Conservation (phyloP, 106 monocot species). For the Apostasia ramifera region DNA sequence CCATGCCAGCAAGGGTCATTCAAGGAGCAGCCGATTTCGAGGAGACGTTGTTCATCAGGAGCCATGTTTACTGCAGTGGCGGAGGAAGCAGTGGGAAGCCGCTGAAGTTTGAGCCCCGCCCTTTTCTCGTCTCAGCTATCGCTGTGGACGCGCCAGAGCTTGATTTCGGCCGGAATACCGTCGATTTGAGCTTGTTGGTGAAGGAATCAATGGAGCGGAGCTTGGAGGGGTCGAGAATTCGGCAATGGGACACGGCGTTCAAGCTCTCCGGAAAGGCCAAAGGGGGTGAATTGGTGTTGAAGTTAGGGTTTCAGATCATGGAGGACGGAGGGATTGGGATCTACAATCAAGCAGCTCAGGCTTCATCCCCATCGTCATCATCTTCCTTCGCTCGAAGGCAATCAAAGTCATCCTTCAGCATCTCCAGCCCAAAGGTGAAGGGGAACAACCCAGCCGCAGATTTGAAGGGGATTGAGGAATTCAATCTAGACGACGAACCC, state of each 20-base stretch:
- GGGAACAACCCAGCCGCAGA: conserved; percentile 12
- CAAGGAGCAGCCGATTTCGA: conserved; percentile 81
- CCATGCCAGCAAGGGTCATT: conserved; percentile 78
- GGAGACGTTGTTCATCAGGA: conserved; percentile 76
- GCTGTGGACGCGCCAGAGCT: conserved; percentile 87
- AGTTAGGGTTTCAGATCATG: conserved; percentile 91
- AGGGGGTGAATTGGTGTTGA: conserved; percentile 70
- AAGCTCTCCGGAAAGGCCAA: conserved; percentile 74
- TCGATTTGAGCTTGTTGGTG: conserved; percentile 72
- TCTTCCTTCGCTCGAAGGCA: conserved; percentile 45
- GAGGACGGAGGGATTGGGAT: conserved; percentile 73
- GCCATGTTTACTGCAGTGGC: conserved; percentile 82
- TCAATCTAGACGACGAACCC: conserved; percentile 58
- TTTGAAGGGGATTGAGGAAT: conserved; percentile 70
- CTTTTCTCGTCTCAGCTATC: conserved; percentile 39
- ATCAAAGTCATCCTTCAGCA: conserved; percentile 78
- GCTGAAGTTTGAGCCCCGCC: conserved; percentile 58
- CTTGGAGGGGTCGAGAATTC: conserved; percentile 42
- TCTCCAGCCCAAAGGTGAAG: conserved; percentile 52
- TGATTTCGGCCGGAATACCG: conserved; percentile 49
- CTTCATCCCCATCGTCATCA: conserved; percentile 9
- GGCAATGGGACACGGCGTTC: conserved; percentile 65
- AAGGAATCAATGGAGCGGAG: conserved; percentile 76
- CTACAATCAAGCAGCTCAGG: conserved; percentile 27
- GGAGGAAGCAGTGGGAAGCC: conserved; percentile 54